Evolutionary conservation across 495 filamentous ascomycete genomes (phyloP), one percentile per base, ranked within the genome.

Genomic region (Bacidia gigantensis): DNA sequence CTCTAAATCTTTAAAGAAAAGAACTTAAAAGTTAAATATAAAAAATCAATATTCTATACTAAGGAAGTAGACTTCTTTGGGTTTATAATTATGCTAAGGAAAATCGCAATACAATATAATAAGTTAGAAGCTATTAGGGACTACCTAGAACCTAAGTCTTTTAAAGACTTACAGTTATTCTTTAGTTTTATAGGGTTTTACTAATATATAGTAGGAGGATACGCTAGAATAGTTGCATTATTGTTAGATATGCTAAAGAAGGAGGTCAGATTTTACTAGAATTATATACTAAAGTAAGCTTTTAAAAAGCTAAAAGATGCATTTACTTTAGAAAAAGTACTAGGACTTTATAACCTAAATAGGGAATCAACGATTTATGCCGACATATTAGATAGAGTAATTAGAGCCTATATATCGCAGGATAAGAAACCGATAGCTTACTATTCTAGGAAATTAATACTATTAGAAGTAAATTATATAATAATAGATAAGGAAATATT

Each of bases 161-260:
- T 52, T 56, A 24, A 52, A 2, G 2, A 57, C 14, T 11, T 47
- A 65, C 53, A 63, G 39, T 44, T 43, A 1, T 68, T 64, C 46
- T 24, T 70, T 10, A 54, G 62, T 0, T 64, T 70, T 46, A 56
- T 17, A n/a, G 63, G 63, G 42, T 69, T 67, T 50, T 67, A 66
- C 41, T 42, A 52, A 1, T 39, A 52, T 1, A 67, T 69, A 42
- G 65, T 70, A 1, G 11, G 55, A 18, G 46, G 56, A 0, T 68
- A 60, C 53, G 58, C 51, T 7, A 45, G 41, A n/a, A 61, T 62
- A 12, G 51, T 47, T 1, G 53, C 22, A 2, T 57, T 49, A 0
- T 41, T 67, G 2, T 21, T 56, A 10, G 25, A 46, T 53, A 46
- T 58, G 0, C 57, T 43, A 11, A 52, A 54, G 50, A 62, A 64